phyloP scores from a whole-genome alignment of 257 asterid genomes.

The Salvia miltiorrhiza region DNA sequence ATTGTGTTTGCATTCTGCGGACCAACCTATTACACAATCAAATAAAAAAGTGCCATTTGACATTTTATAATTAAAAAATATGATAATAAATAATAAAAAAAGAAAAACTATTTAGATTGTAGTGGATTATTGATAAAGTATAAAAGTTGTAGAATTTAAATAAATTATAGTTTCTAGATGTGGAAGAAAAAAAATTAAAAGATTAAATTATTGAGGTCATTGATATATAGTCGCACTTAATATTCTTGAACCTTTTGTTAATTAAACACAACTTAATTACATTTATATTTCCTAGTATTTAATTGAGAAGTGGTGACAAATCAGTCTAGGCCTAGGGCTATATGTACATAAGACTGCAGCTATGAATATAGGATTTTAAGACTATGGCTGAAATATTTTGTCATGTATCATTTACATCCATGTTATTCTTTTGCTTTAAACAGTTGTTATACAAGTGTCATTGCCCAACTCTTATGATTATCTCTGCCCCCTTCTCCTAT shows the following conservation, averaged over 20 bases:
- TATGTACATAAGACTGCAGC: not conserved
- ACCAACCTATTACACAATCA: no score
- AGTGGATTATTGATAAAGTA: no score
- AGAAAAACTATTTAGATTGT: no score
- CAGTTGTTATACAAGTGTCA: constrained; percentile 14
- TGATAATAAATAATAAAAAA: no score
- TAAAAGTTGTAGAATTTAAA: no score
- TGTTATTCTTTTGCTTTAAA: not conserved
- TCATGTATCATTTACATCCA: not conserved
- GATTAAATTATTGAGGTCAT: no score
- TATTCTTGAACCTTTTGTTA: not conserved
- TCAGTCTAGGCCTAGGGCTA: not conserved
- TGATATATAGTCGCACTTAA: no score
- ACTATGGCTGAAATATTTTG: not conserved
- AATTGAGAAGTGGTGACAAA: not conserved
- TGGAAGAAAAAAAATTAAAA: no score
- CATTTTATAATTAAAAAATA: no score
- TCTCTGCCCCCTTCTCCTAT: constrained; percentile 9
- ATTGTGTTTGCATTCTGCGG: no score
- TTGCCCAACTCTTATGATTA: constrained; percentile 23
- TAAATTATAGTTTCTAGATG: no score
- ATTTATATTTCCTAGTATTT: not conserved
- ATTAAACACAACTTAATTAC: not conserved
- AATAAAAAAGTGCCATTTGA: no score
- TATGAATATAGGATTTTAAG: not conserved